A percentile compares a stretch with the other conserved stretches of the same genome.
phyloP scores from a whole-genome alignment of 1,284 basidiomycete species.

The Ceratobasidium sp. region DNA sequence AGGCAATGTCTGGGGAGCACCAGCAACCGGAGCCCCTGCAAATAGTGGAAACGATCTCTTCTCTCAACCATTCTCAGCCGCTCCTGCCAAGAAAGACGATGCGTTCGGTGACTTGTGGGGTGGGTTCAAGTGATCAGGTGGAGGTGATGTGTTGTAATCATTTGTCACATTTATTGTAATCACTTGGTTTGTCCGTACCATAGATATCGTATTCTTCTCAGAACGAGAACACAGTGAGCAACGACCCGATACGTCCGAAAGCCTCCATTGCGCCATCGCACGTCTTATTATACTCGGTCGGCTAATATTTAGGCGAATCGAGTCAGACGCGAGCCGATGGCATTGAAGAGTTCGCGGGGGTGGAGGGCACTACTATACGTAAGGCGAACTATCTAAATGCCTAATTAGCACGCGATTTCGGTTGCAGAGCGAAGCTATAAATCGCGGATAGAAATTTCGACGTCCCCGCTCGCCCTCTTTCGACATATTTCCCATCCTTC shows the following conservation, averaged over 20 bases:
- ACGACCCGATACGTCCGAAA: not conserved
- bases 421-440: not conserved
- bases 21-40: constrained; percentile 14
- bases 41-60: constrained; percentile 23
- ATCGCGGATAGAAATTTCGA: not conserved
- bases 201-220: not conserved
- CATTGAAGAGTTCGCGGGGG: not conserved
- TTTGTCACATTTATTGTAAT: constrained; percentile 22
- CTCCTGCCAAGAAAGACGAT: constrained; percentile 75
- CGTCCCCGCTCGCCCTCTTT: not conserved
- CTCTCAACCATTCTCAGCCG: constrained; percentile 47
- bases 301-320: constrained; percentile 9
- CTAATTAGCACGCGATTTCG: constrained; percentile 32
- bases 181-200: constrained; percentile 8
- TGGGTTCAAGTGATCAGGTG: constrained; percentile 71
- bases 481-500: not conserved
- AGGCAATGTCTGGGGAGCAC: constrained; percentile 41
- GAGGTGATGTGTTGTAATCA: constrained; percentile 29
- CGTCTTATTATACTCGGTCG: constrained; percentile 9
- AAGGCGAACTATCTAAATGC: constrained; percentile 6
- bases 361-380: not conserved
- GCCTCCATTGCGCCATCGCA: constrained; percentile 32
- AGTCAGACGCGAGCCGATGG: constrained; percentile 1
- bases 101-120: constrained; percentile 85
- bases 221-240: constrained; percentile 5